Evolutionary conservation across 352 stramenopile species (phyloP), one percentile per base, ranked within the genome.

Genomic region (Phytopythium kandeliae): DNA sequence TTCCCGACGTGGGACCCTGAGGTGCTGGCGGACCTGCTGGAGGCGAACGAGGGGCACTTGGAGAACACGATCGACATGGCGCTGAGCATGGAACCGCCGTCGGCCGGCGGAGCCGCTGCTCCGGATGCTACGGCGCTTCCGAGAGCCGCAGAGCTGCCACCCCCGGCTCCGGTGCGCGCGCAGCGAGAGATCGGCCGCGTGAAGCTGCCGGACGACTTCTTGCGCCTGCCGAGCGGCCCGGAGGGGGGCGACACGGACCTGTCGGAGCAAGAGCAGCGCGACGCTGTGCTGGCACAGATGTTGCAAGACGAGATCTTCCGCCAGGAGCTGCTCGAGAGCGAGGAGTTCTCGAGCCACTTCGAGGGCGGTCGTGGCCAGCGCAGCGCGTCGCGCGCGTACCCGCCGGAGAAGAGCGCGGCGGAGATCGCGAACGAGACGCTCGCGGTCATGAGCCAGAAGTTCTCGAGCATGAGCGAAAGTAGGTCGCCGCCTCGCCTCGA

Each of bases 221-320:
- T 94, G 36, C 63, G 71, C 8, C 53, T 94, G 38, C 79, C 83
- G 4, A 48, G 46, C 2, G 64, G 74, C 22, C 58, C 47, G 10
- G 28, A 36, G 9, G 49, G 55, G 37, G 49, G 55, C 35, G 51
- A 36, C 35, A 44, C 33, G 25, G 28, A 42, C 31, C 42, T 85
- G 60, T 78, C 70, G 9, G 78, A 85, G 22, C 83, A 92, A 55
- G 80, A 90, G 46, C 65, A 83, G 35, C 73, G 76, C 37, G 80
- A 93, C 51, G 76, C 76, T 2, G 65, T 79, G 33, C 53, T 94
- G 35, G 83, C 83, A 9, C 73, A 74, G 19, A 94, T 92, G 83
- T 45, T 94, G 41, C 83, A 94, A 56, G 82, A 90, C 47, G 78
- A 92, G 61, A 81, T 91, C 54, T 90, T 92, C 55, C 78, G 80